phyloP scores from a whole-genome alignment of 345 rosid genomes.

The Euphorbia peplus region DNA sequence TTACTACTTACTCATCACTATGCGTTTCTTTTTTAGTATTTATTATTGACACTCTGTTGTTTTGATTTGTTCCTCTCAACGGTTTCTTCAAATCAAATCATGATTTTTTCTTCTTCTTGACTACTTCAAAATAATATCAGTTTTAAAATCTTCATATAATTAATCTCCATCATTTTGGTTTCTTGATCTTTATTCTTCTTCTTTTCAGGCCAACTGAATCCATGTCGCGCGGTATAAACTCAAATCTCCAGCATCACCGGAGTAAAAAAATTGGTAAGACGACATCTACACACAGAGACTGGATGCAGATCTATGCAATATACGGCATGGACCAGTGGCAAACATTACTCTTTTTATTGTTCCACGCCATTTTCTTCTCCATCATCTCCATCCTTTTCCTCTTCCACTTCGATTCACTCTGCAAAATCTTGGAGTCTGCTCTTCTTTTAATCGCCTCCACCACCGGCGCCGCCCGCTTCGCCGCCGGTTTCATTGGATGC shows the following conservation, averaged over 20 bases:
- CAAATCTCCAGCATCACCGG: conserved; percentile 11
- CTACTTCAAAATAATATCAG: not conserved
- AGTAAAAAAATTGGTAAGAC: conserved; percentile 21
- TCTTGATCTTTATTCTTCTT: too few relatives aligned
- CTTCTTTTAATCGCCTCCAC: conserved; percentile 29
- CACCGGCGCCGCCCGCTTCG: conserved; percentile 44
- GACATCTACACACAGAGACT: conserved; percentile 43
- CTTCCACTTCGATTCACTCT: conserved; percentile 61
- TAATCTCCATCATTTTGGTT: too few relatives aligned
- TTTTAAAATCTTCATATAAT: not conserved
- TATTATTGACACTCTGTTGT: not conserved
- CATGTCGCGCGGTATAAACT: conserved; percentile 22
- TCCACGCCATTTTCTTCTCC: conserved; percentile 72
- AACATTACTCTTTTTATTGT: conserved; percentile 57
- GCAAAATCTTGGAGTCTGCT: conserved; percentile 40
- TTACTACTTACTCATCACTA: too few relatives aligned
- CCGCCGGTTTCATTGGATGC: conserved; percentile 73
- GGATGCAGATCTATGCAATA: conserved; percentile 91
- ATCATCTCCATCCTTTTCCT: conserved; percentile 57
- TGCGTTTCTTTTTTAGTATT: not conserved
- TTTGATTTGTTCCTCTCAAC: not conserved
- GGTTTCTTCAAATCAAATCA: not conserved
- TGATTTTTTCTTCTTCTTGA: not conserved
- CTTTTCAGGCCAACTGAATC: not conserved
- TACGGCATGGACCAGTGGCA: conserved; percentile 95